Evolutionary conservation across 495 filamentous ascomycete genomes (phyloP), one percentile per base, ranked within the genome.

Genomic region (Hypoxylon rickii): DNA sequence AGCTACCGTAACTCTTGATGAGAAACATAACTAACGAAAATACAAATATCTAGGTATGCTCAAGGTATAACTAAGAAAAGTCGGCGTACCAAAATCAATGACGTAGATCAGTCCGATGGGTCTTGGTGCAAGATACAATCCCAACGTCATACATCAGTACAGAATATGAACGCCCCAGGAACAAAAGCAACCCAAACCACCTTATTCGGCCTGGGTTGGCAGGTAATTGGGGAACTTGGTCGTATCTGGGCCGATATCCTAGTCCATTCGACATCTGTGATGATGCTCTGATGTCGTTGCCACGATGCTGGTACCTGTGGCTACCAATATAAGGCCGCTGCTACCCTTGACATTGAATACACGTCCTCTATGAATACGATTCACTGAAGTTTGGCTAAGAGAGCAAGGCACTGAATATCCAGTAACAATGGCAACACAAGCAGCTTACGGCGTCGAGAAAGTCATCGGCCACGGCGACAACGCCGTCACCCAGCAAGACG

Each of bases 371-470:
- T n/a, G n/a, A n/a, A 13, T 3, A 29, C 34, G 16, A 26, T 34
- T 31, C 26, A 11, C 7, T n/a, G n/a, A 15, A 44, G 10, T n/a
- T n/a, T n/a, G 15, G 7, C 1, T 46, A 36, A 20, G 6, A 10
- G 22, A 20, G 1, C 26, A 20, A n/a, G 22, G 24, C 5, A 24
- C 22, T 13, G 32, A 39, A 12, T 12, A 0, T 7, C 21, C 21
- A 32, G 26, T n/a, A 60, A 32, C 19, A 15, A 16, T 46, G 46
- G 76, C 83, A 19, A 66, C 83, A 32, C 84, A 88, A 76, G 77
- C 78, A 62, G 88, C 89, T 19, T 83, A 82, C 51, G 61, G 73
- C 21, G 79, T 75, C 26, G 89, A 92, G 66, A 80, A 86, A 73
- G 72, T 66, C 36, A 62, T 92, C 38, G 87, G 89, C 45, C 85